These are phyloP conservation scores for Bipolaris gigantea DNA, from an alignment of 2,329 filamentous ascomycete species.

Conservation along the genomic window DNA sequence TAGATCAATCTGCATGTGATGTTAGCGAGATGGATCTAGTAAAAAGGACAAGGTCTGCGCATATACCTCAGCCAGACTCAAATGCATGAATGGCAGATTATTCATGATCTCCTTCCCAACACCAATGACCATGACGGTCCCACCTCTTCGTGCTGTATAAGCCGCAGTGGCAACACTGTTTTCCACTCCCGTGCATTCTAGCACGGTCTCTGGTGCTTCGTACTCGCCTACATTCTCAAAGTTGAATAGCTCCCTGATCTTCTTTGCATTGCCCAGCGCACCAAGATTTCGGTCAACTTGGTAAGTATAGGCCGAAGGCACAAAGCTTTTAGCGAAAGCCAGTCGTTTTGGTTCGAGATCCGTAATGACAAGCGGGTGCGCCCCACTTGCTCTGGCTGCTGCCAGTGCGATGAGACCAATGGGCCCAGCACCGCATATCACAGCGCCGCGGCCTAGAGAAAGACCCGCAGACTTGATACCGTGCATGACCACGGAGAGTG, in stretches of 20 bases:
- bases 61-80: slow-evolving; percentile 61
- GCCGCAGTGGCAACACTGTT: slow-evolving; percentile 63
- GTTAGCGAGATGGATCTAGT: neutral
- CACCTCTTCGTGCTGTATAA: slow-evolving; percentile 60
- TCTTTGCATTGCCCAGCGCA: slow-evolving; percentile 54
- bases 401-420: slow-evolving; percentile 66
- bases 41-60: too few species aligned
- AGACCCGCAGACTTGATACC: slow-evolving; percentile 59
- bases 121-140: slow-evolving; percentile 65
- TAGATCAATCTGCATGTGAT: slow-evolving; percentile 58
- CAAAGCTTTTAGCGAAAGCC: slow-evolving; percentile 60
- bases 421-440: slow-evolving; percentile 63
- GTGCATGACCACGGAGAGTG: slow-evolving; percentile 64
- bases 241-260: slow-evolving; percentile 59
- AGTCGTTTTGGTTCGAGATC: slow-evolving; percentile 62
- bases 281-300: slow-evolving; percentile 53
- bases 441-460: slow-evolving; percentile 57
- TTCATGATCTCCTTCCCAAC: slow-evolving; percentile 65
- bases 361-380: slow-evolving; percentile 65
- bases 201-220: slow-evolving; percentile 58
- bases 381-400: slow-evolving; percentile 63
- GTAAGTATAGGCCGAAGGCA: slow-evolving; percentile 59
- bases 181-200: slow-evolving; percentile 69
- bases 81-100: slow-evolving; percentile 68
- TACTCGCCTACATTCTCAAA: slow-evolving; percentile 52